Evolutionary conservation across 345 rosid species (phyloP).

Genomic region (Sonneratia caseolaris): DNA sequence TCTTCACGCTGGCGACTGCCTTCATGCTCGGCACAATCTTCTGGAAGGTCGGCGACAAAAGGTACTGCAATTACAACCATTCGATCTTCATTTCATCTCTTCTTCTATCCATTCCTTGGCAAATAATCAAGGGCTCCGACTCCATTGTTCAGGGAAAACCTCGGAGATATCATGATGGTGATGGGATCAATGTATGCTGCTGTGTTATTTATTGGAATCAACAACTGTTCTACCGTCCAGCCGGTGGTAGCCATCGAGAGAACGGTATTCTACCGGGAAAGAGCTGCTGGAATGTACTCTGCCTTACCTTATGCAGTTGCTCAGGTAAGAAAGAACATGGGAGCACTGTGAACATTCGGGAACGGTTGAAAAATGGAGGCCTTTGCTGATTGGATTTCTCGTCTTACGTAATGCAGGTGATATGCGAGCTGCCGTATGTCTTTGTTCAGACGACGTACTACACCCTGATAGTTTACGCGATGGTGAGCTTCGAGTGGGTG

Average conservation of each 20-base stretch:
- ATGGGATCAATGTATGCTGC: constrained; percentile 68
- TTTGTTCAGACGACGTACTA: constrained; percentile 54
- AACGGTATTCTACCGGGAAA: constrained; percentile 61
- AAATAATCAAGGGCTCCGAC: not conserved
- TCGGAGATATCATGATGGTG: constrained; percentile 42
- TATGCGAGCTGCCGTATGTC: constrained; percentile 59
- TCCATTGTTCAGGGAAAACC: constrained; percentile 22
- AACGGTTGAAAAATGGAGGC: not conserved
- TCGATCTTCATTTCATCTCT: not conserved
- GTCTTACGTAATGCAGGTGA: constrained; percentile 35
- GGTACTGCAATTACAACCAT: constrained; percentile 1
- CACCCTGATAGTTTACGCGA: constrained; percentile 56
- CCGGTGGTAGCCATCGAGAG: constrained; percentile 61
- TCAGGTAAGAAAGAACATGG: constrained; percentile 23
- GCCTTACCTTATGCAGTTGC: constrained; percentile 61
- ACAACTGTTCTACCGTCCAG: constrained; percentile 57
- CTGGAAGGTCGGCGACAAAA: constrained; percentile 27
- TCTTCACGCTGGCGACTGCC: constrained; percentile 21
- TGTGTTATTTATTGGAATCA: constrained; percentile 51
- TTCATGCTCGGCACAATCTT: constrained; percentile 25
- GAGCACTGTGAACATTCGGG: not conserved
- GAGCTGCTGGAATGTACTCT: constrained; percentile 68
- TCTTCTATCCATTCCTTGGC: not conserved
- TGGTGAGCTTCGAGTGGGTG: constrained; percentile 75
- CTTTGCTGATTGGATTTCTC: not conserved